These are phyloP conservation scores for Pseudonitzschia multistriata DNA, from an alignment of 108 stramenopile genomes.

Conservation along the genomic window DNA sequence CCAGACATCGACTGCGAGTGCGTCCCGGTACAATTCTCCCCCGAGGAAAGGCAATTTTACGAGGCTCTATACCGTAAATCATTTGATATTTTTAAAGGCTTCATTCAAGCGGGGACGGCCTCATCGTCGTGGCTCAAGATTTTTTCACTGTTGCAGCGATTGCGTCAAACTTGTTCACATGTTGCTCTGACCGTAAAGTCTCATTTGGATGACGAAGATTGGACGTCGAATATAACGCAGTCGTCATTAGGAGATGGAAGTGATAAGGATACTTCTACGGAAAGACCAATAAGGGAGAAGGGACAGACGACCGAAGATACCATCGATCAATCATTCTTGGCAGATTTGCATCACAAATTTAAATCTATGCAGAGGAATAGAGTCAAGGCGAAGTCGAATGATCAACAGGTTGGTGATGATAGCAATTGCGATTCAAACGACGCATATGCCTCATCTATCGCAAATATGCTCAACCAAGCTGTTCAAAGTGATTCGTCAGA, in stretches of 20 bases:
- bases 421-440: constrained; percentile 5
- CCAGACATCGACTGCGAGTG: constrained; percentile 72
- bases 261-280: background rate
- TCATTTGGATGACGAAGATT: constrained; percentile 43
- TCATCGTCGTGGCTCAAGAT: constrained; percentile 82
- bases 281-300: background rate
- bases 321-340: constrained; percentile 41
- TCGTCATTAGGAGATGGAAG: background rate
- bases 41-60: constrained; percentile 80
- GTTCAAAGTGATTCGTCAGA: constrained; percentile 46
- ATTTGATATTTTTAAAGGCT: constrained; percentile 73
- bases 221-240: constrained; percentile 17
- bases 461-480: constrained; percentile 49
- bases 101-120: constrained; percentile 61
- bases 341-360: constrained; percentile 48
- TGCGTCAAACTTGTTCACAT: constrained; percentile 82
- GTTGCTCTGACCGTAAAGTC: constrained; percentile 75
- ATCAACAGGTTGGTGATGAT: background rate
- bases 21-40: constrained; percentile 56
- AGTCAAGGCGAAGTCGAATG: background rate
- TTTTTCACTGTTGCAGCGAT: constrained; percentile 72
- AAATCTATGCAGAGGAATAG: constrained; percentile 27
- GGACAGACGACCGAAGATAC: constrained; percentile 16
- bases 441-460: constrained; percentile 49
- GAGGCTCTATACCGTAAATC: constrained; percentile 65